phyloP scores from a whole-genome alignment of 495 filamentous ascomycete species.

The Lophiotrema nucula region DNA sequence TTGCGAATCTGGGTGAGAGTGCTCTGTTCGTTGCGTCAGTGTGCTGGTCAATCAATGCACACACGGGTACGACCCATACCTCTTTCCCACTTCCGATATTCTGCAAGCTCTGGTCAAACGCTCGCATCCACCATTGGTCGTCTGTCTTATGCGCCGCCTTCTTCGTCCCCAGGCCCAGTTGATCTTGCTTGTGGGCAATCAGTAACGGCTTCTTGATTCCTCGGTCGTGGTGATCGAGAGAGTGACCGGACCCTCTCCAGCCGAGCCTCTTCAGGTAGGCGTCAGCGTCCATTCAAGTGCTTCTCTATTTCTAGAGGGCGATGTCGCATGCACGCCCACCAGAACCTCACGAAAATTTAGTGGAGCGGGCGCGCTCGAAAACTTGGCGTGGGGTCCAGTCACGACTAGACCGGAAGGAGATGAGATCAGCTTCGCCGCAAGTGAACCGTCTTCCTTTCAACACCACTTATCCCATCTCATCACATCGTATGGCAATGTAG shows the following conservation, averaged over 20 bases:
- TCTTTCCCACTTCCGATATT: conserved; percentile 41
- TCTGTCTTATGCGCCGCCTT: conserved; percentile 34
- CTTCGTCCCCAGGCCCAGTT: conserved; percentile 42
- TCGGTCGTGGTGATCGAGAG: conserved; percentile 39
- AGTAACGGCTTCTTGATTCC: conserved; percentile 45
- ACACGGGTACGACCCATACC: conserved; percentile 21
- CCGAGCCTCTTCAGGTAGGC: conserved; percentile 40
- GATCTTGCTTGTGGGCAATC: conserved; percentile 41
- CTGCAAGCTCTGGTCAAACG: conserved; percentile 43
- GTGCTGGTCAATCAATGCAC: background rate
- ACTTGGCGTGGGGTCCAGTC: conserved; percentile 21
- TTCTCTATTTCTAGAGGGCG: background rate
- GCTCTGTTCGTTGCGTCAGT: conserved; percentile 24
- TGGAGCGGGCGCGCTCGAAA: conserved; percentile 9
- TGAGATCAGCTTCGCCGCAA: too few relatives aligned
- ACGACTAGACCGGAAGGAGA: too few relatives aligned
- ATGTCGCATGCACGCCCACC: background rate
- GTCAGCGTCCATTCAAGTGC: conserved; percentile 39
- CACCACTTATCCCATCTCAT: too few relatives aligned
- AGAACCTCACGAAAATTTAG: conserved; percentile 9
- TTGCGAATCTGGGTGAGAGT: conserved; percentile 37
- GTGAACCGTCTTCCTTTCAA: too few relatives aligned
- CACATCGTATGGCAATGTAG: too few relatives aligned
- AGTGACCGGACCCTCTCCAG: conserved; percentile 45
- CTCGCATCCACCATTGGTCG: conserved; percentile 48